Conservation (phyloP, 257 asterid genomes). For the Ehretia macrophylla region DNA sequence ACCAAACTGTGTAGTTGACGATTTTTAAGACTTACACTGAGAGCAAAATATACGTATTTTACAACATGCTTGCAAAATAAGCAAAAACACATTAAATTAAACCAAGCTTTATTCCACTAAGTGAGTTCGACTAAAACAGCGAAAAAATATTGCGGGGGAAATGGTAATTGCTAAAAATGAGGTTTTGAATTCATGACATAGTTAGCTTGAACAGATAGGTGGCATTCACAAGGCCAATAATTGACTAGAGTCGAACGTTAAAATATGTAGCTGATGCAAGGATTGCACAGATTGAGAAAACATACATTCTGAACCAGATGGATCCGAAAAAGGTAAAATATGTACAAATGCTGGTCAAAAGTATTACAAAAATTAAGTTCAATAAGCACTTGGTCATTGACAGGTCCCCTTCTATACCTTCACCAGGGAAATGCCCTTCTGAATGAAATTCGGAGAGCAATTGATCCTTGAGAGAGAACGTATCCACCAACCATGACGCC, state of each 20-base stretch:
- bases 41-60: too few relatives aligned
- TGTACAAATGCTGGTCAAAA: conserved; percentile 50
- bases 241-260: conserved; percentile 55
- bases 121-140: background rate
- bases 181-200: background rate
- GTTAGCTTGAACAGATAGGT: background rate
- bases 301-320: conserved; percentile 67
- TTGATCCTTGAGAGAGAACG: conserved; percentile 64
- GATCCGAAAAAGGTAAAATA: conserved; percentile 65
- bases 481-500: conserved; percentile 62
- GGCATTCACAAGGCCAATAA: conserved; percentile 24
- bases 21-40: too few relatives aligned
- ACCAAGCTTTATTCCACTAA: too few relatives aligned
- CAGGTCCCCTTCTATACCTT: conserved; percentile 58
- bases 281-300: conserved; percentile 53
- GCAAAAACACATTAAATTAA: too few relatives aligned
- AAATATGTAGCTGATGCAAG: conserved; percentile 56
- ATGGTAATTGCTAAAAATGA: background rate
- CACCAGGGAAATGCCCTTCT: conserved; percentile 60
- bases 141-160: background rate
- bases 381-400: conserved; percentile 45
- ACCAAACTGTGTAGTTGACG: too few relatives aligned
- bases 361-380: conserved; percentile 47
- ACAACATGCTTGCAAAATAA: too few relatives aligned
- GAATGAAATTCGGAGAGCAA: conserved; percentile 54